Percentiles rank a stretch among this genome's conserved stretches.
phyloP scores from a whole-genome alignment of 805 yeast species.

The Cyberlindnera saturnus region DNA sequence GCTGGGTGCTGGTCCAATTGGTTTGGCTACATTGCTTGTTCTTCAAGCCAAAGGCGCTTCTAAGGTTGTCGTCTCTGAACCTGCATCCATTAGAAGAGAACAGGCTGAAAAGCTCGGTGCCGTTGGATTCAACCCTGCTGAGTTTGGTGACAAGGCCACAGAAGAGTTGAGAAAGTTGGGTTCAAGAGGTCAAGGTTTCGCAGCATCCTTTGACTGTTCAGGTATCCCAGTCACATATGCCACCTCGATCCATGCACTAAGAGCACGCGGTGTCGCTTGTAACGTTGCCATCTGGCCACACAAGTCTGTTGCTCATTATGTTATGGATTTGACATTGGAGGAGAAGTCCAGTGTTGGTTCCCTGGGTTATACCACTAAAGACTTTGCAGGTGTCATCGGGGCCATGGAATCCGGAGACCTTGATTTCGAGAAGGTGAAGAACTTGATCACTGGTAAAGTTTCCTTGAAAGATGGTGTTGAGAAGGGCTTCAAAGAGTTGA shows the following conservation, averaged over 20 bases:
- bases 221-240: slow-evolving; percentile 43
- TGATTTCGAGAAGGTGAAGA: slow-evolving; percentile 28
- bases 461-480: slow-evolving; percentile 34
- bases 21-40: slow-evolving; percentile 51
- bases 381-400: slow-evolving; percentile 36
- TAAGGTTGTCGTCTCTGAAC: slow-evolving; percentile 54
- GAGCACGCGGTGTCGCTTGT: slow-evolving; percentile 38
- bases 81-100: slow-evolving; percentile 55
- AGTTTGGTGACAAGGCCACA: slow-evolving; percentile 26
- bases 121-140: slow-evolving; percentile 36
- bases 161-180: slow-evolving; percentile 29
- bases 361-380: slow-evolving; percentile 37
- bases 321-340: slow-evolving; percentile 38
- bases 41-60: slow-evolving; percentile 42
- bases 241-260: slow-evolving; percentile 33
- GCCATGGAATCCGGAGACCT: slow-evolving; percentile 34
- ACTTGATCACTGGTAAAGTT: slow-evolving; percentile 35
- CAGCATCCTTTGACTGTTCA: slow-evolving; percentile 48
- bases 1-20: slow-evolving; percentile 60
- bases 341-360: slow-evolving; percentile 41
- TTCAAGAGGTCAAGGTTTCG: slow-evolving; percentile 40
- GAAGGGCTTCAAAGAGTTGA: slow-evolving; percentile 36
- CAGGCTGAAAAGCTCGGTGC: slow-evolving; percentile 47
- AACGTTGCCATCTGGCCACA: slow-evolving; percentile 49
- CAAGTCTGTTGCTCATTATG: slow-evolving; percentile 35